phyloP scores from a whole-genome alignment of 2,329 filamentous ascomycete species.

The Trichophyton simii region DNA sequence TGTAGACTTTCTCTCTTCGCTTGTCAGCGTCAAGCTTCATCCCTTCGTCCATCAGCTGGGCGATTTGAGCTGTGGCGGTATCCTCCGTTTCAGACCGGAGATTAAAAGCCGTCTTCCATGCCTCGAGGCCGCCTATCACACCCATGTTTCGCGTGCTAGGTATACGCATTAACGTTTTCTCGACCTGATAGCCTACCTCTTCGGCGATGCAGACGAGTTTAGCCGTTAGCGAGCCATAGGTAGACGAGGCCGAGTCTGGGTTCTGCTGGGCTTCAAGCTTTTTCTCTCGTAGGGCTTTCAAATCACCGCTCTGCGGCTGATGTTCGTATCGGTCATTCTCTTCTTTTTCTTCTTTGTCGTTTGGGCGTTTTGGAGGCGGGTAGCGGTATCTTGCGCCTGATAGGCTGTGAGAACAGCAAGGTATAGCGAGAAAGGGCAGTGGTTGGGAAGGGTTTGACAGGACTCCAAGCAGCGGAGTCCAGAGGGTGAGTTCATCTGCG shows the following conservation, averaged over 20 bases:
- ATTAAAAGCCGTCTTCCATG: conserved; percentile 33
- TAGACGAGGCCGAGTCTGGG: conserved; percentile 43
- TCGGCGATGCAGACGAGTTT: conserved; percentile 60
- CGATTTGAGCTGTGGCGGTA: neutral
- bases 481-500: conserved; percentile 87
- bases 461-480: conserved; percentile 80
- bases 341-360: conserved; percentile 2
- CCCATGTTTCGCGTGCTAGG: conserved; percentile 35
- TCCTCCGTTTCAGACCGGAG: neutral
- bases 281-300: conserved; percentile 27
- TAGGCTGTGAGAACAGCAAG: conserved; percentile 85
- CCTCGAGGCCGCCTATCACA: conserved; percentile 12
- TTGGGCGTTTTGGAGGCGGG: conserved; percentile 18
- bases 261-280: conserved; percentile 24
- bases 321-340: neutral
- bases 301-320: conserved; percentile 29
- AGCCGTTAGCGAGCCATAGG: conserved; percentile 69
- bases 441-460: conserved; percentile 42
- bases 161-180: conserved; percentile 79
- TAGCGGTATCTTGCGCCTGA: conserved; percentile 59
- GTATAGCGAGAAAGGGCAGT: conserved; percentile 81
- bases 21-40: neutral
- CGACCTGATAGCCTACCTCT: conserved; percentile 61
- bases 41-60: neutral
- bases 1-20: conserved; percentile 41